These are phyloP conservation scores for Knoxdaviesia proteae DNA, from an alignment of 2,329 filamentous ascomycete species.

Conservation along the genomic window DNA sequence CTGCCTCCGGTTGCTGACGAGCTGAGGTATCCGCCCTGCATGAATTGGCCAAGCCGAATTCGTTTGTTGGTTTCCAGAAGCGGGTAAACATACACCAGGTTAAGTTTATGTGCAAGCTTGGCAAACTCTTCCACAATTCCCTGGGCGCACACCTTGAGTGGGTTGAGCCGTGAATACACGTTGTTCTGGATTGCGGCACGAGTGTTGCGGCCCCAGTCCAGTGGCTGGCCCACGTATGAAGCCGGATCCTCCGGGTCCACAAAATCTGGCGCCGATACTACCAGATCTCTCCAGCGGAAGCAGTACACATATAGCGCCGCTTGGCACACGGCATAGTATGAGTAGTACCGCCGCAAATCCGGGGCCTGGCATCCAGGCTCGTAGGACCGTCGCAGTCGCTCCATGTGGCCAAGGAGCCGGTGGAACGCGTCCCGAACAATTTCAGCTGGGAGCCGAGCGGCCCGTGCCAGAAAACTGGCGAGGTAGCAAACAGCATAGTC, in stretches of 20 bases:
- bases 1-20: constrained; percentile 22
- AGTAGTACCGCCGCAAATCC: constrained; percentile 62
- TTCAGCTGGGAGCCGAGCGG: constrained; percentile 55
- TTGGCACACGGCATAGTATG: constrained; percentile 78
- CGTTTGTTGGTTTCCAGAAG: constrained; percentile 85
- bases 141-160: constrained; percentile 82
- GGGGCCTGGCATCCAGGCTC: constrained; percentile 62
- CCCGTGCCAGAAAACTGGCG: constrained; percentile 82
- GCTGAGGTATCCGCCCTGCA: constrained; percentile 26
- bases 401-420: constrained; percentile 57
- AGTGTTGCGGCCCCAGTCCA: constrained; percentile 56
- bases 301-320: constrained; percentile 89
- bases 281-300: constrained; percentile 89
- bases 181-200: constrained; percentile 55
- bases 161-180: constrained; percentile 78
- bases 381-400: constrained; percentile 50
- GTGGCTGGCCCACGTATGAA: constrained; percentile 45
- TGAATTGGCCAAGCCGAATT: constrained; percentile 54
- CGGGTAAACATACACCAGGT: constrained; percentile 75
- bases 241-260: constrained; percentile 41
- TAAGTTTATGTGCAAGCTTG: constrained; percentile 63
- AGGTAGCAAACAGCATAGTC: constrained; percentile 82
- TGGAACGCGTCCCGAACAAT: constrained; percentile 69
- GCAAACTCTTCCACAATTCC: constrained; percentile 84
- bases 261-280: constrained; percentile 36